Evolutionary conservation across 768 basidiomycete genomes (phyloP).

Genomic region (Collybiopsis confluens): DNA sequence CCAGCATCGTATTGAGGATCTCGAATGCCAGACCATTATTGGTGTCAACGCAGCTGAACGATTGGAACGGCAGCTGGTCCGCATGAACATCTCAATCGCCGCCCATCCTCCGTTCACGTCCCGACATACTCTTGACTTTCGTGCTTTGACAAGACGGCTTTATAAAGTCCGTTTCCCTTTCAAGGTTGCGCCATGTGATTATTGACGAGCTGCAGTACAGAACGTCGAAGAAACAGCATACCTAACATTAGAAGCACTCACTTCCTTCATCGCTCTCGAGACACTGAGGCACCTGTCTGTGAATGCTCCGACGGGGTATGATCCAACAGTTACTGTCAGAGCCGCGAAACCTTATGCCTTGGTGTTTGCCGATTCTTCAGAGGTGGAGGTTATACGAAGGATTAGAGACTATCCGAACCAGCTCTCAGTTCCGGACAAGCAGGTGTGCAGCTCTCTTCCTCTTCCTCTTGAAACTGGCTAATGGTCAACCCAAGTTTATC

Average conservation of each 20-base stretch:
- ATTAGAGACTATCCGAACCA: constrained; percentile 28
- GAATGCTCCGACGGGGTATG: constrained; percentile 1
- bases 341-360: constrained; percentile 72
- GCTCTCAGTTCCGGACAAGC: background rate
- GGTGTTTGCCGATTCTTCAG: constrained; percentile 59
- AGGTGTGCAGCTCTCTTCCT: background rate
- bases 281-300: constrained; percentile 29
- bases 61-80: constrained; percentile 55
- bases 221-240: constrained; percentile 44
- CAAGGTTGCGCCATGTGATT: background rate
- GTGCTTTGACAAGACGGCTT: constrained; percentile 11
- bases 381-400: constrained; percentile 54
- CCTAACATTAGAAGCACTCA: constrained; percentile 69
- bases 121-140: constrained; percentile 15
- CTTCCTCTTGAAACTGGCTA: background rate
- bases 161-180: constrained; percentile 28
- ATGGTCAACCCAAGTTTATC: background rate
- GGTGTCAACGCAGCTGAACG: constrained; percentile 71
- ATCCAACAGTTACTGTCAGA: constrained; percentile 44
- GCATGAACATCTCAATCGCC: constrained; percentile 35
- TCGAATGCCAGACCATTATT: constrained; percentile 53
- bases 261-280: constrained; percentile 47
- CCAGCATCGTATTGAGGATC: constrained; percentile 26
- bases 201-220: constrained; percentile 25
- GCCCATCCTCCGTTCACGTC: constrained; percentile 16